Evolutionary conservation across 495 filamentous ascomycete genomes (phyloP).

Genomic region (Podospora appendiculata): DNA sequence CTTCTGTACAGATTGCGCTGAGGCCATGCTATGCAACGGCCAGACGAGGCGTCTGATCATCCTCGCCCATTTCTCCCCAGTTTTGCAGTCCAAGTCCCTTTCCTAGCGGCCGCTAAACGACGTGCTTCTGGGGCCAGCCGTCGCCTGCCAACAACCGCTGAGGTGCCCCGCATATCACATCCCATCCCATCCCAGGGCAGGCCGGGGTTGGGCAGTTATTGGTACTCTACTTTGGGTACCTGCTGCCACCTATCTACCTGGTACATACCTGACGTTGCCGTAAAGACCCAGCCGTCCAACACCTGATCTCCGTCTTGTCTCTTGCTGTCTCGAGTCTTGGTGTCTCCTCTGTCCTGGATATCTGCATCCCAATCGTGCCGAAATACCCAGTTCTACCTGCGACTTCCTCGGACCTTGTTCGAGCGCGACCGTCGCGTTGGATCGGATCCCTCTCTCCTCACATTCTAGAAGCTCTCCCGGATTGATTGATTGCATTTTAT

Average conservation of each 20-base stretch:
- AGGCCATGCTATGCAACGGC: neutral
- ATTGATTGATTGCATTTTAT: too few relatives aligned
- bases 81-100: neutral
- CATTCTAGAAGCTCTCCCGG: too few relatives aligned
- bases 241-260: too few relatives aligned
- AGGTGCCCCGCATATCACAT: too few relatives aligned
- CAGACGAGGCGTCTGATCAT: conserved; percentile 26
- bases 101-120: neutral
- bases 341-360: neutral
- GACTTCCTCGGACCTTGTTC: neutral
- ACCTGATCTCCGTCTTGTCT: neutral
- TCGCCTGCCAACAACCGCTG: too few relatives aligned
- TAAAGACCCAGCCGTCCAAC: neutral
- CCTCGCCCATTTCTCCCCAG: conserved; percentile 4
- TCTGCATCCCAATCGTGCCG: neutral
- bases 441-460: neutral
- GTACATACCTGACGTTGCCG: too few relatives aligned
- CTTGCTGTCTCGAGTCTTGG: neutral
- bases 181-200: too few relatives aligned
- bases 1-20: neutral
- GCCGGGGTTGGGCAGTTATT: too few relatives aligned
- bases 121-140: neutral
- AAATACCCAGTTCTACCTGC: neutral
- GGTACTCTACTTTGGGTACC: too few relatives aligned
- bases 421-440: neutral